A percentile compares a stretch with the other conserved stretches of the same genome.
Evolutionary conservation across 495 filamentous ascomycete species (phyloP).

Genomic region (Chlorociboria aeruginascens): DNA sequence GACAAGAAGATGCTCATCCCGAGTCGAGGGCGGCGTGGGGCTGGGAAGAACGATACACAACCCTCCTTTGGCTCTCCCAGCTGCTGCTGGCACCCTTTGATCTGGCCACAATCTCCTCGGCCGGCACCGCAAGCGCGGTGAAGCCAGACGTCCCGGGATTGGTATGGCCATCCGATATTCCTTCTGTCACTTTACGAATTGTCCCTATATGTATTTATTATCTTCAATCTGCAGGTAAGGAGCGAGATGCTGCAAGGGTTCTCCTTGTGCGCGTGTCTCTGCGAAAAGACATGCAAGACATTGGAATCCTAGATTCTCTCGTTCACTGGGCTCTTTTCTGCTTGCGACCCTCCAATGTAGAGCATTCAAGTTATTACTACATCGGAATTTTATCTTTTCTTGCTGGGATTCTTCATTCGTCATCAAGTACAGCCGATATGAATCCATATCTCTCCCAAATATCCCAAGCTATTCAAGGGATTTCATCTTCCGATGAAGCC

Average conservation of each 20-base stretch:
- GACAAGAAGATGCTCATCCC: neutral
- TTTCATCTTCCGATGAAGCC: constrained; percentile 28
- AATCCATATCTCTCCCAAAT: constrained; percentile 31
- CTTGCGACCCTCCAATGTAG: constrained; percentile 30
- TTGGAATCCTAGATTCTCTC: constrained; percentile 54
- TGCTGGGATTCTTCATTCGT: constrained; percentile 49
- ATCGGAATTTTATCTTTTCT: constrained; percentile 73
- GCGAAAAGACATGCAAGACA: constrained; percentile 73
- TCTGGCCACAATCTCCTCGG: constrained; percentile 68
- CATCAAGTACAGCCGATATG: constrained; percentile 38
- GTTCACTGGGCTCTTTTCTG: constrained; percentile 54
- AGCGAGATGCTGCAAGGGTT: constrained; percentile 71
- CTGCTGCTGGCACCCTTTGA: constrained; percentile 90
- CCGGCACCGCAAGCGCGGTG: constrained; percentile 19
- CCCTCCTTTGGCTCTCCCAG: constrained; percentile 88
- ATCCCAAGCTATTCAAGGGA: constrained; percentile 36
- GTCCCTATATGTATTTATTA: constrained; percentile 58
- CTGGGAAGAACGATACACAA: constrained; percentile 85
- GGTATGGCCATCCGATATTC: constrained; percentile 40
- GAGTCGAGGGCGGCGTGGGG: constrained; percentile 27
- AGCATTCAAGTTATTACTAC: constrained; percentile 35
- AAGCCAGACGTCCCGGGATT: constrained; percentile 24
- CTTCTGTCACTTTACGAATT: constrained; percentile 57
- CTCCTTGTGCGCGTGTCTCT: constrained; percentile 74
- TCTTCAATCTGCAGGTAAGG: constrained; percentile 67